Conservation (phyloP, 768 basidiomycete species). For the Auriscalpium vulgare region DNA sequence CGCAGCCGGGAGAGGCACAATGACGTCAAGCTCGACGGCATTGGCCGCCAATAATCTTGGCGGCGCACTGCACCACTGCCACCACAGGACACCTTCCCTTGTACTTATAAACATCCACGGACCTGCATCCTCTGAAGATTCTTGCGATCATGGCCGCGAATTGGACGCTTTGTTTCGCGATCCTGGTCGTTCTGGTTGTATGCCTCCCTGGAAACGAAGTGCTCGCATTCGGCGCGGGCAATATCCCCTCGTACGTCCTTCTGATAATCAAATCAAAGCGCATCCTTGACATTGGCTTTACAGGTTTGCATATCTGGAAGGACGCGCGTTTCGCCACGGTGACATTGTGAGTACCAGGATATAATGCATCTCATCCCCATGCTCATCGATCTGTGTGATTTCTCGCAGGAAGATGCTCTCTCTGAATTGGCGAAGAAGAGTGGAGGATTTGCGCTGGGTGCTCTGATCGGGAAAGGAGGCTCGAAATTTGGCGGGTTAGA, state of each 20-base stretch:
- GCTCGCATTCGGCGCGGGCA: slow-evolving; percentile 76
- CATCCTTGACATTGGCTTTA: not conserved
- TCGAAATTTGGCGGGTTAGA: slow-evolving; percentile 74
- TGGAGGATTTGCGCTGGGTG: slow-evolving; percentile 51
- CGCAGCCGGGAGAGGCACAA: no score
- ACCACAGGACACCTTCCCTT: no score
- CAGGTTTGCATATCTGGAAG: slow-evolving; percentile 82
- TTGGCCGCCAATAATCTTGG: no score
- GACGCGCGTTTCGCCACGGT: slow-evolving; percentile 79
- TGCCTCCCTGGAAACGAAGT: slow-evolving; percentile 52
- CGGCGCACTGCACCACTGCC: no score
- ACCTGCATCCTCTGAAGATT: no score
- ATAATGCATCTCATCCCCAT: slow-evolving; percentile 6
- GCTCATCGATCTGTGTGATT: slow-evolving; percentile 9
- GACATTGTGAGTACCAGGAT: slow-evolving; percentile 50
- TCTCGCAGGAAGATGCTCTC: slow-evolving; percentile 59
- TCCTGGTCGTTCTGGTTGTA: slow-evolving; percentile 40
- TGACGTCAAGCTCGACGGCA: no score
- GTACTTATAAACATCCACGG: no score
- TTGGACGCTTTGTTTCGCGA: not conserved
- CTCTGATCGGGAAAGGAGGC: slow-evolving; percentile 45
- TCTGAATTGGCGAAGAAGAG: slow-evolving; percentile 51
- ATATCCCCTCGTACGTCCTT: slow-evolving; percentile 47
- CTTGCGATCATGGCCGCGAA: not conserved
- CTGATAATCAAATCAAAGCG: not conserved